Evolutionary conservation across 2,329 filamentous ascomycete genomes (phyloP), one percentile per base, ranked within the genome.

Genomic region (Fusarium udum): DNA sequence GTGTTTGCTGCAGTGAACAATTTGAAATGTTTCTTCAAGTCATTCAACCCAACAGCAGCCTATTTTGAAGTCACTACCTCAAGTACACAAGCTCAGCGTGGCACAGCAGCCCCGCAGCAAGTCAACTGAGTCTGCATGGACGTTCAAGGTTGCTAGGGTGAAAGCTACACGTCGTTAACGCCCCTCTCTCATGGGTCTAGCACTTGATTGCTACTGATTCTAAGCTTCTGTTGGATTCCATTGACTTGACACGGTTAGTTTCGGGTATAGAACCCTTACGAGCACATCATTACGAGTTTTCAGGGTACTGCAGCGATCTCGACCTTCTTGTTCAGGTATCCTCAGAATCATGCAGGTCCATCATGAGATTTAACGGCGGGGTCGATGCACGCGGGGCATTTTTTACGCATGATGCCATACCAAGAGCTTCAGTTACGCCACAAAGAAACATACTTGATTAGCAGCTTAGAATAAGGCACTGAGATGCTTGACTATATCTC

Each of bases 171-270:
- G 40, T 26, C 28, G 51, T 16, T 26, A 9, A 52, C 49, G 13
- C 67, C 67, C 60, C 67, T 74, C 67, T 74, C 64, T 31, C 65
- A 62, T 70, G 58, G 59, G 58, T 51, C 55, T 22, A 31, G 36
- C 36, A 40, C 32, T 32, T 12, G 14, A 28, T 49, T 49, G 37
- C 40, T 56, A 18, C 39, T 57, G 40, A 46, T 67, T 59, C 39
- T 32, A 59, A 49, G 43, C 52, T 73, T 73, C 71, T 51, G 53
- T 67, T 69, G 43, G 53, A 63, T 73, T 62, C 69, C 24, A 74
- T 65, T 49, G 37, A 46, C 39, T 32, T 53, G 26, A 42, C 61
- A 18, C 24, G 57, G 42, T 34, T 59, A 56, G 51, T 36, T 37
- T 9, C n/a, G 13, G 26, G n/a, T 60, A 42, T n/a, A 39, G 20